Evolutionary conservation across 2,329 filamentous ascomycete genomes (phyloP).

Genomic region (Fusarium pseudonygamai): DNA sequence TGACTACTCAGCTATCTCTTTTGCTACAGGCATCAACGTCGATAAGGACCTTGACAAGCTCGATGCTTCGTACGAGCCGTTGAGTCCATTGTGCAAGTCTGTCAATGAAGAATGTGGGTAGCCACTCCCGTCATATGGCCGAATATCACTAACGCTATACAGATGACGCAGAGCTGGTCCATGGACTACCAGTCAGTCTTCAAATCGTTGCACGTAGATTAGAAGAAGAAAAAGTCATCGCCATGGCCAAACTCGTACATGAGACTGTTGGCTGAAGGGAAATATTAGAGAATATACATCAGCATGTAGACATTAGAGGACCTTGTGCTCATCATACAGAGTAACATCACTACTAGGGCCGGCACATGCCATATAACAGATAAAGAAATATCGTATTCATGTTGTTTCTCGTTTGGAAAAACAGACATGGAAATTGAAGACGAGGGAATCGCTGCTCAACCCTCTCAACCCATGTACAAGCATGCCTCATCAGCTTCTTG

Average conservation of each 20-base stretch:
- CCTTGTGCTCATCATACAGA: background rate
- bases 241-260: constrained; percentile 34
- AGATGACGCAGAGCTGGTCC: constrained; percentile 53
- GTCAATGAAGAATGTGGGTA: constrained; percentile 57
- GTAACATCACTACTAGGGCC: background rate
- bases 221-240: constrained; percentile 54
- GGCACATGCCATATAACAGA: constrained; percentile 6
- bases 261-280: constrained; percentile 1
- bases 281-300: background rate
- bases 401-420: constrained; percentile 37
- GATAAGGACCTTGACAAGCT: constrained; percentile 52
- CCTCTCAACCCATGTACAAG: constrained; percentile 7
- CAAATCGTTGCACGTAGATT: constrained; percentile 55
- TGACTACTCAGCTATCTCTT: constrained; percentile 59
- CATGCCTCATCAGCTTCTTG: constrained; percentile 9
- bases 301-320: background rate
- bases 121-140: fast-evolving
- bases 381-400: constrained; percentile 40
- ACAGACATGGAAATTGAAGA: constrained; percentile 23
- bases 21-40: constrained; percentile 54
- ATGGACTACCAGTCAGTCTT: constrained; percentile 55
- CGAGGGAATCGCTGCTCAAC: constrained; percentile 11
- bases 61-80: constrained; percentile 44
- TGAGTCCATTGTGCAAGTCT: constrained; percentile 50
- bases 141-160: background rate